Percentiles rank a stretch among this genome's conserved stretches.
phyloP scores from a whole-genome alignment of 129 eudicot genomes.

The Centaurea solstitialis region DNA sequence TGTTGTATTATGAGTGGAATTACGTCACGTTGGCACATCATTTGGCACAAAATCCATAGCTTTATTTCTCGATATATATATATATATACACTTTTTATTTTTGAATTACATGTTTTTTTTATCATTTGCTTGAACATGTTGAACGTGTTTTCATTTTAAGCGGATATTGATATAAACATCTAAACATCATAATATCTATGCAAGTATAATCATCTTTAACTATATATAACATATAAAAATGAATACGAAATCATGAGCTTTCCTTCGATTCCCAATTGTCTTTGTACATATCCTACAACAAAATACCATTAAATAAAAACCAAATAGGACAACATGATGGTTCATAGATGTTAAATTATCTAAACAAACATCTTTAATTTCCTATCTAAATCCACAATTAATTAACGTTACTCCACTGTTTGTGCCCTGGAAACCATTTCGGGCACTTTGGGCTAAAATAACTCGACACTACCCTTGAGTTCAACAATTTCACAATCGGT shows the following conservation, averaged over 20 bases:
- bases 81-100: not conserved
- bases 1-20: not conserved
- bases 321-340: constrained; percentile 14
- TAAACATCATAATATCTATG: not conserved
- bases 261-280: constrained; percentile 14
- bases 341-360: constrained; percentile 14
- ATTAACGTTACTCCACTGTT: constrained; percentile 48
- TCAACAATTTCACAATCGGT: constrained; percentile 42
- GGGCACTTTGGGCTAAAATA: constrained; percentile 67
- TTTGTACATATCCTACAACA: constrained; percentile 27
- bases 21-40: not conserved
- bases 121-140: not conserved
- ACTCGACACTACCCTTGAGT: constrained; percentile 48
- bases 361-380: constrained; percentile 23
- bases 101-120: not conserved
- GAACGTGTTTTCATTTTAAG: not conserved
- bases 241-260: constrained; percentile 1
- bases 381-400: constrained; percentile 15
- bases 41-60: not conserved
- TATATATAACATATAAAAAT: not conserved
- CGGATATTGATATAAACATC: not conserved
- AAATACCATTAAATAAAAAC: constrained; percentile 10
- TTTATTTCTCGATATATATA: not conserved
- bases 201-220: not conserved
- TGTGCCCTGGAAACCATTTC: constrained; percentile 62